Conservation (phyloP, 257 asterid genomes). For the Anisodus acutangulus region DNA sequence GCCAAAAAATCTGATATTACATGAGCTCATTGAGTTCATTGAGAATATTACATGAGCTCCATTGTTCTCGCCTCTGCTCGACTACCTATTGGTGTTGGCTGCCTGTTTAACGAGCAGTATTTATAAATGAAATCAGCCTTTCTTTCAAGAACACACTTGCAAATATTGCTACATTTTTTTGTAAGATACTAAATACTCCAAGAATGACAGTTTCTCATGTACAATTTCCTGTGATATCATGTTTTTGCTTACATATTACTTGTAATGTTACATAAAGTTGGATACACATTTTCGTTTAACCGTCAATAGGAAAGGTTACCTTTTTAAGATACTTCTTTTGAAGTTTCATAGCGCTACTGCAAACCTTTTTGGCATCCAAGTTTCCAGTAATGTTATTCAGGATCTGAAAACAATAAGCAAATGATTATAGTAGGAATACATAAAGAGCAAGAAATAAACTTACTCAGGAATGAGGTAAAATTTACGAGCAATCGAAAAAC, state of each 20-base stretch:
- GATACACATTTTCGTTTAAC: neutral
- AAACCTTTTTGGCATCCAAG: conserved; percentile 81
- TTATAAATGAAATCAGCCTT: neutral
- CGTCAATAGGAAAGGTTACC: conserved; percentile 42
- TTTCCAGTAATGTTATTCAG: conserved; percentile 79
- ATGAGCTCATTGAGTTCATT: neutral
- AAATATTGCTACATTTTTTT: neutral
- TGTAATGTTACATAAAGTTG: neutral
- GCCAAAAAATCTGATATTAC: neutral
- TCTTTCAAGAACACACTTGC: neutral
- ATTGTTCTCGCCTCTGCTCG: neutral
- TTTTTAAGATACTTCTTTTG: conserved; percentile 82
- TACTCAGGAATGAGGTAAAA: neutral
- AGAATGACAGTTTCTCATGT: neutral
- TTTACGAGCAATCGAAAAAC: neutral
- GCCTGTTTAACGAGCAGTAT: neutral
- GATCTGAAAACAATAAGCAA: conserved; percentile 50
- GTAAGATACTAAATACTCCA: neutral
- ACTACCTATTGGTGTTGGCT: conserved; percentile 26
- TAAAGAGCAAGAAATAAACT: neutral
- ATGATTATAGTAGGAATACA: neutral
- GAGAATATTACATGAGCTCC: neutral
- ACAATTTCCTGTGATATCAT: neutral
- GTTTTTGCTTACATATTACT: conserved; percentile 17
- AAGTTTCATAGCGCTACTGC: conserved; percentile 74